phyloP scores from a whole-genome alignment of 768 basidiomycete species.

The Suillus fuscotomentosus region DNA sequence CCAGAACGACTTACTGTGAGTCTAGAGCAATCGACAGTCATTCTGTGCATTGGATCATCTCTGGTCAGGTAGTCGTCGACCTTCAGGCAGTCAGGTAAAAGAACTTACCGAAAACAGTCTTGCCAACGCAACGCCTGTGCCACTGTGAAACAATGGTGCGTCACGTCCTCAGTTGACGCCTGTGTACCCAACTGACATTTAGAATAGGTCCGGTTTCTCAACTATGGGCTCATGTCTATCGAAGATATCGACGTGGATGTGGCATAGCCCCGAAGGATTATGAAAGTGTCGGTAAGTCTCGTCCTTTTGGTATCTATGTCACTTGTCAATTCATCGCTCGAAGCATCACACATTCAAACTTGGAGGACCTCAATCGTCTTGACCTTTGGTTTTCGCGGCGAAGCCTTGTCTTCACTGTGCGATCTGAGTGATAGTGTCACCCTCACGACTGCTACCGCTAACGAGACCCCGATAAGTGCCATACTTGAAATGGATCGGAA shows the following conservation, averaged over 20 bases:
- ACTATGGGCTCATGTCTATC: conserved; percentile 77
- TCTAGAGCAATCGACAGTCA: too few species aligned
- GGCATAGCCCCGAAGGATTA: conserved; percentile 82
- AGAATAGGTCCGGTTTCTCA: conserved; percentile 86
- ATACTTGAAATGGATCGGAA: conserved; percentile 68
- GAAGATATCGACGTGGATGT: conserved; percentile 89
- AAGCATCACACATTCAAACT: conserved; percentile 97
- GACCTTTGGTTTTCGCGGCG: conserved; percentile 95
- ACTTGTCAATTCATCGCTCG: conserved; percentile 30
- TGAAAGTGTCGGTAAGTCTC: conserved; percentile 66
- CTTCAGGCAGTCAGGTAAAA: too few species aligned
- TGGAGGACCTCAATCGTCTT: conserved; percentile 58
- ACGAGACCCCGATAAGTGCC: conserved; percentile 75
- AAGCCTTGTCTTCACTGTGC: conserved; percentile 93
- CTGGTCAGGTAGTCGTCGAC: too few species aligned
- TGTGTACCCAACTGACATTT: too few species aligned
- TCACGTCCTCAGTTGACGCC: too few species aligned
- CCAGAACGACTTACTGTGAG: too few species aligned
- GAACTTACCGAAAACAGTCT: too few species aligned
- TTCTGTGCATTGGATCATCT: too few species aligned
- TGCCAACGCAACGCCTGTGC: too few species aligned
- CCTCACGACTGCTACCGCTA: conserved; percentile 70
- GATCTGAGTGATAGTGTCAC: conserved; percentile 70
- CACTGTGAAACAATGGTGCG: too few species aligned
- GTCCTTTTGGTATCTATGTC: neutral